Evolutionary conservation across 306 rosid genomes (phyloP).

Genomic region (Sicyos baderoa): DNA sequence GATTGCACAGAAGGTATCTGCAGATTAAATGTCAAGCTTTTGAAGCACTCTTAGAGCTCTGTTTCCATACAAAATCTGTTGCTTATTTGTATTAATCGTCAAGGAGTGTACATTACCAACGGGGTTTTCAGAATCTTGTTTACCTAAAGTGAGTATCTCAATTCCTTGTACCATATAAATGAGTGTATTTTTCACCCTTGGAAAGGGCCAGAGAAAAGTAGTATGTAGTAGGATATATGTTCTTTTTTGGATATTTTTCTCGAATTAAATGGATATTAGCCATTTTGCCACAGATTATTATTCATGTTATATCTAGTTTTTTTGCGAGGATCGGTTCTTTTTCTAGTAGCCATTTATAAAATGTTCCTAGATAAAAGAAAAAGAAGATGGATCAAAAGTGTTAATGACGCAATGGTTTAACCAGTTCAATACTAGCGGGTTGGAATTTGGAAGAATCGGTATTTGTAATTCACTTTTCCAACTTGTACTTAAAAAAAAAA

Average conservation of each 20-base stretch:
- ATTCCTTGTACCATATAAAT: constrained; percentile 8
- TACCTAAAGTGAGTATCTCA: not conserved
- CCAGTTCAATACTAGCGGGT: no score
- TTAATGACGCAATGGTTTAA: no score
- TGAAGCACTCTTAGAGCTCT: not conserved
- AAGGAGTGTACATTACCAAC: not conserved
- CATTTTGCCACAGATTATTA: not conserved
- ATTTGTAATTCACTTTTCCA: no score
- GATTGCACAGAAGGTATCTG: constrained; percentile 55
- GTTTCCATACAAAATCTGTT: not conserved
- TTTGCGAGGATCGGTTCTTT: no score
- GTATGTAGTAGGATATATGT: not conserved
- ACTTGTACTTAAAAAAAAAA: no score
- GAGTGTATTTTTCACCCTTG: not conserved
- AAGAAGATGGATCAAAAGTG: no score
- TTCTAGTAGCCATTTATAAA: no score
- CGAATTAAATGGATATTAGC: not conserved
- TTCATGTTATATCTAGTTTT: not conserved
- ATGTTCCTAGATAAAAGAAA: no score
- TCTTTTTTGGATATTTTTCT: not conserved
- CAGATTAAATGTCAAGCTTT: constrained; percentile 7
- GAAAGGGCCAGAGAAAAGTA: not conserved
- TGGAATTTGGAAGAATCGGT: no score
- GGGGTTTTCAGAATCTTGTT: not conserved
- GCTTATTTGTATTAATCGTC: not conserved